phyloP scores from a whole-genome alignment of 345 rosid genomes.

The Corchorus capsularis region DNA sequence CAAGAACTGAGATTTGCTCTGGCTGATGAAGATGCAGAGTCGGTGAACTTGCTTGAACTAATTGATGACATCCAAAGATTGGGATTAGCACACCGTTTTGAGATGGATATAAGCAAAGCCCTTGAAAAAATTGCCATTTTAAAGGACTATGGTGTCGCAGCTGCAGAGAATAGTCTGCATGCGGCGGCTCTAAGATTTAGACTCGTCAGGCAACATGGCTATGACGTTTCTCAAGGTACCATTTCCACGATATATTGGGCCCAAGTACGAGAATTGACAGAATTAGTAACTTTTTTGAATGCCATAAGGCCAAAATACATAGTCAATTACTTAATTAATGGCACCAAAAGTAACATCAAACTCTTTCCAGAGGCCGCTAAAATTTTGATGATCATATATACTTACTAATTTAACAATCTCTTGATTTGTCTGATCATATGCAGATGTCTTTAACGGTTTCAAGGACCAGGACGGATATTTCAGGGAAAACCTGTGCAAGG shows the following conservation, averaged over 20 bases:
- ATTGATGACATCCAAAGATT: slow-evolving; percentile 49
- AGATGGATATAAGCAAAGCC: slow-evolving; percentile 31
- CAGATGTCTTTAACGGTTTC: slow-evolving; percentile 41
- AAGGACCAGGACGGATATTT: slow-evolving; percentile 29
- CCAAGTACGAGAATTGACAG: no score
- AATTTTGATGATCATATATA: background rate
- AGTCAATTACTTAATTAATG: no score
- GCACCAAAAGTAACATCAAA: background rate
- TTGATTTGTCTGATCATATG: background rate
- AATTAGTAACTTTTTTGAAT: no score
- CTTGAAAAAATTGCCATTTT: slow-evolving; percentile 20
- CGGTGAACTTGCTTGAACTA: slow-evolving; percentile 27
- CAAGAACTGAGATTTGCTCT: slow-evolving; percentile 31
- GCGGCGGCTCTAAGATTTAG: slow-evolving; percentile 41
- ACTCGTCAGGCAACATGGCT: slow-evolving; percentile 49
- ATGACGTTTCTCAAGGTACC: slow-evolving; percentile 41
- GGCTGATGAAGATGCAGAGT: slow-evolving; percentile 11
- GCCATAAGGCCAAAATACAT: no score
- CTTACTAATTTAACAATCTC: background rate
- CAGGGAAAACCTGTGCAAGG: slow-evolving; percentile 14
- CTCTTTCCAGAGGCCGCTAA: background rate
- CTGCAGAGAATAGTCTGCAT: slow-evolving; percentile 23
- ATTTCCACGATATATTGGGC: background rate
- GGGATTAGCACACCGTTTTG: slow-evolving; percentile 39
- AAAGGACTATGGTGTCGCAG: background rate